These are phyloP conservation scores for Triticum timopheevii DNA, from an alignment of 176 grass and related monocot genomes.

Conservation along the genomic window DNA sequence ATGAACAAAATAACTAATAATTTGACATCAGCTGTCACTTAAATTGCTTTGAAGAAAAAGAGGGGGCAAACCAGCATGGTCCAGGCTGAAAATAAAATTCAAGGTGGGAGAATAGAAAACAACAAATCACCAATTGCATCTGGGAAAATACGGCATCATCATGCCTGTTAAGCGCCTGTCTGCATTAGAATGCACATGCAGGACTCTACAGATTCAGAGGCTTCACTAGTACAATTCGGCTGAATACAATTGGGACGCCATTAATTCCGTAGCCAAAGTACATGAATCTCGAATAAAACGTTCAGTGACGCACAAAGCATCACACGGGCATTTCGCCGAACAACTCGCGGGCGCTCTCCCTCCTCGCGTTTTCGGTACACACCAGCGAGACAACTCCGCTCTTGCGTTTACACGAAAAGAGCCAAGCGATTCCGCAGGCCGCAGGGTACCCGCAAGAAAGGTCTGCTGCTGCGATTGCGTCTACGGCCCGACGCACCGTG, in stretches of 20 bases:
- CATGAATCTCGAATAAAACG: not conserved
- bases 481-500: not conserved
- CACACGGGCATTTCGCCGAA: constrained; percentile 22
- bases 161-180: not conserved
- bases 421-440: not conserved
- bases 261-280: not conserved
- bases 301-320: not conserved
- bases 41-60: not conserved
- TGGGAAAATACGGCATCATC: not conserved
- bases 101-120: not conserved
- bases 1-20: not conserved
- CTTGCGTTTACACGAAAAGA: not conserved
- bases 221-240: not conserved
- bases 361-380: too few species aligned
- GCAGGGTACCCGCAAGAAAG: not conserved
- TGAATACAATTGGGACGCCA: not conserved
- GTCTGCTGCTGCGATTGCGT: not conserved
- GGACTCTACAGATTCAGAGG: not conserved
- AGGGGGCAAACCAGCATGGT: not conserved
- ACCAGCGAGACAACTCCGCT: not conserved
- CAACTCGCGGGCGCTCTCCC: not conserved
- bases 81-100: not conserved
- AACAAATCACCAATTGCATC: not conserved
- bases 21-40: not conserved
- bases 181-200: not conserved